Evolutionary conservation across 2,329 filamentous ascomycete genomes (phyloP).

Genomic region (Pseudogymnoascus sp.): DNA sequence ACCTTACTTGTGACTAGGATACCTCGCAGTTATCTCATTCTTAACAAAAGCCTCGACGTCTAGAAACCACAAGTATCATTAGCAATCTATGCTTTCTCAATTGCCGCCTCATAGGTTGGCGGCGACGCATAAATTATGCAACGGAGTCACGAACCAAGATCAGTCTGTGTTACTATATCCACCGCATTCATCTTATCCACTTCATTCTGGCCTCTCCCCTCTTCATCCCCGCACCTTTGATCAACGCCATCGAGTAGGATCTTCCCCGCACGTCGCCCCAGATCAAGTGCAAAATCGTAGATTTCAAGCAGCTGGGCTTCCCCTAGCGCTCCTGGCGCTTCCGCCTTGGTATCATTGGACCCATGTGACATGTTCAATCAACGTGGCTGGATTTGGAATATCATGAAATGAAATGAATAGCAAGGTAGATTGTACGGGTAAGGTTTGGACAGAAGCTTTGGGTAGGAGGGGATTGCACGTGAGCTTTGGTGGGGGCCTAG

Average conservation of each 20-base stretch:
- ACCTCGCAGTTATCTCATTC: constrained; percentile 48
- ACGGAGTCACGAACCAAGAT: constrained; percentile 48
- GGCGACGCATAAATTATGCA: constrained; percentile 12
- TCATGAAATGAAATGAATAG: neutral
- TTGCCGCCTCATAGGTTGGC: neutral
- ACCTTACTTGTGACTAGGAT: constrained; percentile 58
- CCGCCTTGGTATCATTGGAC: neutral
- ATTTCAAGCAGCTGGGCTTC: constrained; percentile 53
- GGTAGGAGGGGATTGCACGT: neutral
- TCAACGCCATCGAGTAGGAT: constrained; percentile 60
- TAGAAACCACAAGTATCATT: constrained; percentile 26
- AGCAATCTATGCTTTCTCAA: constrained; percentile 14
- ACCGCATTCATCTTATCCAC: constrained; percentile 68
- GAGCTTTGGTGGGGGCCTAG: neutral
- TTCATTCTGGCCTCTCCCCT: constrained; percentile 20
- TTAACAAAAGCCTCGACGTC: constrained; percentile 68
- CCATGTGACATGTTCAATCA: constrained; percentile 5
- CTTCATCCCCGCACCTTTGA: constrained; percentile 40
- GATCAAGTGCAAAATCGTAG: constrained; percentile 62
- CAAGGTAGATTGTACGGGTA: constrained; percentile 3
- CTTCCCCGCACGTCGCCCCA: constrained; percentile 62
- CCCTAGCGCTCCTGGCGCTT: constrained; percentile 5
- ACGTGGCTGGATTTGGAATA: constrained; percentile 1
- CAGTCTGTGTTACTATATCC: constrained; percentile 70
- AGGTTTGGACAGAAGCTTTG: neutral